Evolutionary conservation across 2,329 filamentous ascomycete species (phyloP).

Genomic region (Botrytis hyacinthi): DNA sequence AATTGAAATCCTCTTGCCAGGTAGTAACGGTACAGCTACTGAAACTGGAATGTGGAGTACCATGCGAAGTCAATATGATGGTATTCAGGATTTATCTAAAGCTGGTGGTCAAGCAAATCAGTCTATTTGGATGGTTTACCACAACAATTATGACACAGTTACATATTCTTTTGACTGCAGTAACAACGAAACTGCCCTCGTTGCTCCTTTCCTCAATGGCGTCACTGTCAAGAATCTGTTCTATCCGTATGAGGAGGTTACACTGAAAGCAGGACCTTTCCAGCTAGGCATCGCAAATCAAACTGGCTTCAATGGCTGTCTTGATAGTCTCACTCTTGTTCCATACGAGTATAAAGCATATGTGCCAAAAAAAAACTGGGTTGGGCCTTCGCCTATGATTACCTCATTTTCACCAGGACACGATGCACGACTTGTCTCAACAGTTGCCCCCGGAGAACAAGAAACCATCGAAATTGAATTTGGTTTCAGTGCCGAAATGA

Average conservation of each 20-base stretch:
- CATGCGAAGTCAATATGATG: conserved; percentile 48
- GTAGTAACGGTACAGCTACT: conserved; percentile 51
- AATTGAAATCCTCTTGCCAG: conserved; percentile 49
- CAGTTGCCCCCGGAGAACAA: conserved; percentile 41
- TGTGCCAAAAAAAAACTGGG: conserved; percentile 51
- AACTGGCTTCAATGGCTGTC: conserved; percentile 54
- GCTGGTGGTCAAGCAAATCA: conserved; percentile 45
- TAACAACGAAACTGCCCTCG: conserved; percentile 45
- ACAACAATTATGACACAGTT: conserved; percentile 48
- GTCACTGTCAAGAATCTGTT: conserved; percentile 62
- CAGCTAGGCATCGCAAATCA: conserved; percentile 49
- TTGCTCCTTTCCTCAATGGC: conserved; percentile 54
- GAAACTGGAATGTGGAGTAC: conserved; percentile 62
- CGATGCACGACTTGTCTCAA: conserved; percentile 55
- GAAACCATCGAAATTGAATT: conserved; percentile 52
- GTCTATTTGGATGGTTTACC: conserved; percentile 51
- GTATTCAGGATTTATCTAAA: conserved; percentile 51
- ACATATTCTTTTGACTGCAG: conserved; percentile 58
- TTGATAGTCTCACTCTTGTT: conserved; percentile 51
- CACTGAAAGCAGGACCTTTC: conserved; percentile 47
- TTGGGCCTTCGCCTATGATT: conserved; percentile 53
- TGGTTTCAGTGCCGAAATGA: conserved; percentile 60
- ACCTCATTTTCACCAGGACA: conserved; percentile 59
- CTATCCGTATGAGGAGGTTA: conserved; percentile 57
- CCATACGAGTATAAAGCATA: conserved; percentile 57